Base-by-base conservation (phyloP, 306 rosid species). In the Cicer bijugum region DNA sequence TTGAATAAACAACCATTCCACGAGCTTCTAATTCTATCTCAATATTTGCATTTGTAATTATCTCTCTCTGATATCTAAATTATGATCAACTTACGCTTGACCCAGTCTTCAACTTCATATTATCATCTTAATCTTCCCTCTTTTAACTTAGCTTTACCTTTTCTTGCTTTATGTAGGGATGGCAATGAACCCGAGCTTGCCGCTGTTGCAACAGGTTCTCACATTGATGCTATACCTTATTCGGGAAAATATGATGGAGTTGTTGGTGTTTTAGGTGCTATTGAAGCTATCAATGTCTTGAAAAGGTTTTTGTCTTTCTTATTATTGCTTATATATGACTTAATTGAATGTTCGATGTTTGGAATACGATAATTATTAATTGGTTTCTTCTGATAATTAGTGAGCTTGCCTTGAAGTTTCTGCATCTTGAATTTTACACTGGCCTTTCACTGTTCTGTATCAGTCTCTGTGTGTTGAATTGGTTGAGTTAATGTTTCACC, bases 241-340 rank as follows among this genome's bases (percentile, higher is more conserved):
- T 91, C 97, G 10, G 97, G 98, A 74, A 94, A 91, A 86, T 94
- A 91, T 69, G 98, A 94, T 59, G 98, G 98, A 51, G 97, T 94
- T 55, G 88, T 94, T 65, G 98, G 97, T 57, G 98, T 94, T 80
- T 80, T 94, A 87, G 98, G 98, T n/a, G 98, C 96, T 9, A 82
- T 94, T 80, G 98, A 94, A 88, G 96, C 98, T 78, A 84, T 94
- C 78, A 91, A 87, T 75, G 91, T 83, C 55, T 87, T 91, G 33
- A 91, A 79, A 85, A 91, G 97, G 98, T 91, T 80, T 56, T 68
- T 55, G 19, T 48, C 57, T 75, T 85, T 67, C 68, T 72, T 44
- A 56, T 20, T 17, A 53, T 72, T 50, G 59, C 57, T 48, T 59
- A 70, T 28, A 48, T 40, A 44, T 69, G 60, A 37, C 42, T 64